These are phyloP conservation scores for Rhodotorula glutinis DNA, from an alignment of 1,284 basidiomycete species.

Conservation along the genomic window DNA sequence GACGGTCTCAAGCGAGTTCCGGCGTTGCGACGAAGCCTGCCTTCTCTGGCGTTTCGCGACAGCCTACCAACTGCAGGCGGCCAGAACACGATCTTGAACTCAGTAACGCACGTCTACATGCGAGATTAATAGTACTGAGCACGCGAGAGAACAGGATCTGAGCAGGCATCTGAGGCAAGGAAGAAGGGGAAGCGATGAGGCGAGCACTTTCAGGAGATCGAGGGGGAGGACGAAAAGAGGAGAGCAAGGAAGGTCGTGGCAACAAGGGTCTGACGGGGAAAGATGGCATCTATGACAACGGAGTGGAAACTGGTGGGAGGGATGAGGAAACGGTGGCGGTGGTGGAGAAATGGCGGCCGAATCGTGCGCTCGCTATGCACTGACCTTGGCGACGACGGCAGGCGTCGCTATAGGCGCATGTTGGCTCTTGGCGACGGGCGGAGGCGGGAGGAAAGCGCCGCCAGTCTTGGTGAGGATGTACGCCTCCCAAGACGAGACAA, in stretches of 20 bases:
- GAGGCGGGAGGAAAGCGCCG: conserved; percentile 19
- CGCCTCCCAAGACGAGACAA: conserved; percentile 33
- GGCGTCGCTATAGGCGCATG: background rate
- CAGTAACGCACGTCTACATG: background rate
- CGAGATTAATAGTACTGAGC: background rate
- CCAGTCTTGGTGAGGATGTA: conserved; percentile 36
- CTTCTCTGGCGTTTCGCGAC: too few relatives aligned
- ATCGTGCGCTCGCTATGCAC: background rate
- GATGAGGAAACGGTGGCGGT: background rate
- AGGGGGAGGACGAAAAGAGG: background rate
- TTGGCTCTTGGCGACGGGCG: conserved; percentile 1
- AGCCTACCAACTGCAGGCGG: too few relatives aligned
- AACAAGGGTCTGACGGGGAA: background rate
- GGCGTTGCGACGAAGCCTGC: too few relatives aligned
- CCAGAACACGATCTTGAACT: too few relatives aligned
- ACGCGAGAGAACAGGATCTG: too few relatives aligned
- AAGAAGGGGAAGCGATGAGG: too few relatives aligned
- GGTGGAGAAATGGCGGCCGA: background rate
- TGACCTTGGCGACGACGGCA: conserved; percentile 3
- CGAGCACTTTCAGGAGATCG: background rate
- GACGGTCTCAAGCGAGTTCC: too few relatives aligned
- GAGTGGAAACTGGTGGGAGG: too few relatives aligned
- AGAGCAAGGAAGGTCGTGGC: background rate
- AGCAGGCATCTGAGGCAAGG: too few relatives aligned
- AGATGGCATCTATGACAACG: too few relatives aligned